phyloP scores from a whole-genome alignment of 768 basidiomycete genomes.

The Vararia minispora region DNA sequence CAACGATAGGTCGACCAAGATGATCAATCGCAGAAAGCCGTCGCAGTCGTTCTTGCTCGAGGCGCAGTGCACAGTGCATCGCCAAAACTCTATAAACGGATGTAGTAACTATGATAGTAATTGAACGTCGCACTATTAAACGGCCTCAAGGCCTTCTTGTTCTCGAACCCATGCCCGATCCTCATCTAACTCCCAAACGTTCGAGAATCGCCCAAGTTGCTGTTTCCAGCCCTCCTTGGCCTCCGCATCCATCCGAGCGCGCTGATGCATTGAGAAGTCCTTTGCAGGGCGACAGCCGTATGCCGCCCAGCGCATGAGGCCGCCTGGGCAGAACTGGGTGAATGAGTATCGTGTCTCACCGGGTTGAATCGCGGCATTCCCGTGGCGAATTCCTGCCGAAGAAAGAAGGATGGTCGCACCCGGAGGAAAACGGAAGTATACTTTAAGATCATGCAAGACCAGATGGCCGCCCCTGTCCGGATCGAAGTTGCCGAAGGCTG shows the following conservation, averaged over 20 bases:
- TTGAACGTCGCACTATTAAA: no score
- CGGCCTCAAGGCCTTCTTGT: no score
- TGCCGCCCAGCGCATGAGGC: constrained; percentile 6
- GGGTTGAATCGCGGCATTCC: constrained; percentile 10
- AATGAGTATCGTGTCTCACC: constrained; percentile 5
- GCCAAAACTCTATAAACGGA: no score
- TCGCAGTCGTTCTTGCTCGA: no score
- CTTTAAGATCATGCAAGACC: constrained; percentile 10
- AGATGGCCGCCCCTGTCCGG: constrained; percentile 11
- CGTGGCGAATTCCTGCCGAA: constrained; percentile 12
- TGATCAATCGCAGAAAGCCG: no score
- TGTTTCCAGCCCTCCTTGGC: background rate
- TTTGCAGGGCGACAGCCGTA: constrained; percentile 2
- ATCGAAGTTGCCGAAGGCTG: constrained; percentile 11
- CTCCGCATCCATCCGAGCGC: background rate
- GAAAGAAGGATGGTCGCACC: constrained; percentile 14
- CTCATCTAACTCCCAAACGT: background rate
- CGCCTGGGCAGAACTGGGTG: constrained; percentile 9
- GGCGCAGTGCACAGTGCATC: no score
- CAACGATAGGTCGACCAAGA: no score
- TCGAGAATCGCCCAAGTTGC: background rate
- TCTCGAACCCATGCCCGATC: background rate
- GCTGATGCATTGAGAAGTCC: background rate
- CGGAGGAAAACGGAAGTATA: constrained; percentile 14
- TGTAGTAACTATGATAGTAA: no score